Conservation (phyloP, 495 filamentous ascomycete genomes). For the Tetracladium marchalianum region DNA sequence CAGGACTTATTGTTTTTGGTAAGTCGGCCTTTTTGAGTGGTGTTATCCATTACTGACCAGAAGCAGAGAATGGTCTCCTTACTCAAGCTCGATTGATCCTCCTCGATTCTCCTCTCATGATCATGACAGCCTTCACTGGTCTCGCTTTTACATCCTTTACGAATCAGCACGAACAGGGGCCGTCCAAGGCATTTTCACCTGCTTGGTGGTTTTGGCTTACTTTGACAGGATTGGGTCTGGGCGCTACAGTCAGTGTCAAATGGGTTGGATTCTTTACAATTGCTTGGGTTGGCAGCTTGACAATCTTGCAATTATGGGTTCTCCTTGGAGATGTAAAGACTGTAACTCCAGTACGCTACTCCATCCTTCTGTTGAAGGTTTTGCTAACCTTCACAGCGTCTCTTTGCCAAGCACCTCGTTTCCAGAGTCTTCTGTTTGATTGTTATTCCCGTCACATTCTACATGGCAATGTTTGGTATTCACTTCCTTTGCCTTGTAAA, state of each 20-base stretch:
- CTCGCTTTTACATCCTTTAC: slow-evolving; percentile 87
- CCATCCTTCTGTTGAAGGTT: not conserved
- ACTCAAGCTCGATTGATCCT: slow-evolving; percentile 94
- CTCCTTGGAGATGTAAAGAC: slow-evolving; percentile 79
- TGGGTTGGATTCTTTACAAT: slow-evolving; percentile 99
- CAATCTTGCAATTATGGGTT: slow-evolving; percentile 86
- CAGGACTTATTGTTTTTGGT: slow-evolving; percentile 86
- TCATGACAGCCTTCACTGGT: slow-evolving; percentile 87
- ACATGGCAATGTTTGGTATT: slow-evolving; percentile 91
- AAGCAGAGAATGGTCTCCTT: slow-evolving; percentile 80
- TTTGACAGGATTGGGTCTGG: slow-evolving; percentile 76
- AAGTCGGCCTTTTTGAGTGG: slow-evolving; percentile 15
- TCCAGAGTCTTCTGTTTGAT: slow-evolving; percentile 88
- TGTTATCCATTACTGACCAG: slow-evolving; percentile 1
- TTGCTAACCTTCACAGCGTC: slow-evolving; percentile 17
- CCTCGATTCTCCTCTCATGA: slow-evolving; percentile 88
- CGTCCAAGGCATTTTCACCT: slow-evolving; percentile 69
- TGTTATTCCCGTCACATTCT: slow-evolving; percentile 79
- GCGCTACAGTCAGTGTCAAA: slow-evolving; percentile 91
- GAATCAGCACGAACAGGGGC: slow-evolving; percentile 93
- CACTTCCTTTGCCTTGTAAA: slow-evolving; percentile 90
- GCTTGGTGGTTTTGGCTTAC: slow-evolving; percentile 98
- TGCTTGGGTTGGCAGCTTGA: slow-evolving; percentile 93
- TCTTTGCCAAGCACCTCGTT: slow-evolving; percentile 93
- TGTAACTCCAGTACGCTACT: slow-evolving; percentile 48